Base-by-base conservation (phyloP, 1,139 yeast genomes). In the Geotrichum candidum region DNA sequence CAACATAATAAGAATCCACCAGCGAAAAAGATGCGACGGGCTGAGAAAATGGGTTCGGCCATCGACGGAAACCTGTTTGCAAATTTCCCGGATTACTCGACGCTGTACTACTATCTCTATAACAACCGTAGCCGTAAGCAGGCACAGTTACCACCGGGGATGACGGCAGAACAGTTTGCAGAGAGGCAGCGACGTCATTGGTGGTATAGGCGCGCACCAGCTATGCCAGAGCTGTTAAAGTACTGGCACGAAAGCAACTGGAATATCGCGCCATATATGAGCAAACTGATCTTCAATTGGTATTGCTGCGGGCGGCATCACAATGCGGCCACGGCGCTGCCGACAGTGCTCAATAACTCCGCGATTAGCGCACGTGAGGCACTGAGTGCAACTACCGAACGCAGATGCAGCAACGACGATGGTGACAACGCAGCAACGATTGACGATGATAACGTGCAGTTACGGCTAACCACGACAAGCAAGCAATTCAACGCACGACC, bases 31-130 rank as follows among this genome's bases (percentile, higher is more conserved):
- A 15, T 15, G n/a, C 41, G 31, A 1, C 31, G 6, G 6, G 6
- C 53, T 18, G 38, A 48, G n/a, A 56, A 38, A 35, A 57, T 57
- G 54, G 56, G 58, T n/a, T 46, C 52, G 25, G n/a, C 25, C 18
- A 13, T 56, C 23, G 27, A 50, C 11, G 48, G 41, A 2, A 25
- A 23, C 18, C 18, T 54, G 23, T 27, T 60, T 15, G 33, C 48
- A 27, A 50, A 54, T 22, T 55, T 60, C 33, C 62, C 62, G 11
- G 59, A 60, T 33, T 59, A 53, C 31, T 35, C 48, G n/a, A 57
- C 53, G 9, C 50, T 60, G 10, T 56, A 60, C 25, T 60, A 56
- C 33, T 60, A 60, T 35, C 56, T 60, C 15, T 15, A 23, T n/a
- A 31, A 23, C 51, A 23, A 6, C 29, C 41, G 13, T 23, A 54